These are phyloP conservation scores for Xylaria curta DNA, from an alignment of 495 filamentous ascomycete species.

Conservation along the genomic window DNA sequence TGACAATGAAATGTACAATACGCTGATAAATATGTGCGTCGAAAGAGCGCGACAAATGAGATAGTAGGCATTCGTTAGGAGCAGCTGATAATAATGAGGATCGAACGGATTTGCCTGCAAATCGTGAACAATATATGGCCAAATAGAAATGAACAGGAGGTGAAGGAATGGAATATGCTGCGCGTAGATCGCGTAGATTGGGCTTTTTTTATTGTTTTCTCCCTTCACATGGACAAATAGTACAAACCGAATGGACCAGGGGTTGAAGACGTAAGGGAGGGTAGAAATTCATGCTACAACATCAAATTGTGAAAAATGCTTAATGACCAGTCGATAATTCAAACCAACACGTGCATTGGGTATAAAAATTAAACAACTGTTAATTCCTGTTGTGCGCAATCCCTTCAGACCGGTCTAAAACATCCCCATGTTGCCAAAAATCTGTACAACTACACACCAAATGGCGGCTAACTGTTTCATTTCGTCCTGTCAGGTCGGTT, in stretches of 20 bases:
- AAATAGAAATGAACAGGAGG: not conserved
- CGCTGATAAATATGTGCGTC: not conserved
- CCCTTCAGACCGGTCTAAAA: not conserved
- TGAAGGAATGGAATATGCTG: not conserved
- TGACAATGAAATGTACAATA: not conserved
- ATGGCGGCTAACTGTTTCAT: conserved; percentile 1
- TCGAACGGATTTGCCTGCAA: not conserved
- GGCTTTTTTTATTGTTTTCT: not conserved
- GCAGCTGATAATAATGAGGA: not conserved
- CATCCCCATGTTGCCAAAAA: not conserved
- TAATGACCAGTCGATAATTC: not conserved
- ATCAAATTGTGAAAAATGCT: no score
- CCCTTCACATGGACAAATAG: not conserved
- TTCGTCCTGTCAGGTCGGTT: not conserved
- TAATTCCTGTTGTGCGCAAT: not conserved
- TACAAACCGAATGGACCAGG: not conserved
- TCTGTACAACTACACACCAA: not conserved
- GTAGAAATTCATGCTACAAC: not conserved
- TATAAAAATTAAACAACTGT: no score
- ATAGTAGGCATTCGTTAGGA: not conserved
- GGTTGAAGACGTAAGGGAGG: not conserved
- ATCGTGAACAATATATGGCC: not conserved
- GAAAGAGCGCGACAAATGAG: not conserved
- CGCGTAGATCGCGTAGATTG: not conserved
- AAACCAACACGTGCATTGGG: not conserved